These are phyloP conservation scores for Aureobasidium sp. DNA, from an alignment of 2,329 filamentous ascomycete genomes.

Conservation along the genomic window DNA sequence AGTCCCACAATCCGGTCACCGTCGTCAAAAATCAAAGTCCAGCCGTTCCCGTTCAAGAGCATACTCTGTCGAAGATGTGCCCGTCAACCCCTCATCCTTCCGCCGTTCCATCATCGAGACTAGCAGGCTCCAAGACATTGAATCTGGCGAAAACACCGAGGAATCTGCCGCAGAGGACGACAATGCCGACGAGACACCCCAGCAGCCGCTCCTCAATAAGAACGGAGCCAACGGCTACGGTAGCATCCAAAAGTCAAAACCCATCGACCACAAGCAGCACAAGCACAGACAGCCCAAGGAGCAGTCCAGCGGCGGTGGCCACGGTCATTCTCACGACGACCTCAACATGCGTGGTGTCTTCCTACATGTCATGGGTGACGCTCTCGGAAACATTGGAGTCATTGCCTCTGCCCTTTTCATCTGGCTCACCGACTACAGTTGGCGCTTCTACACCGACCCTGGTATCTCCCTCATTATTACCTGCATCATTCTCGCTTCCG, in stretches of 20 bases:
- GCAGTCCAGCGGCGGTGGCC: constrained; percentile 50
- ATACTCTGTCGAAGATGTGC: constrained; percentile 60
- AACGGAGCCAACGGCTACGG: constrained; percentile 26
- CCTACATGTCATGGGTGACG: constrained; percentile 68
- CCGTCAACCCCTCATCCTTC: constrained; percentile 83
- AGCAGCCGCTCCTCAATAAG: constrained; percentile 30
- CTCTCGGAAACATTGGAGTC: constrained; percentile 78
- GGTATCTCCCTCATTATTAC: constrained; percentile 92
- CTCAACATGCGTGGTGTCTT: constrained; percentile 87
- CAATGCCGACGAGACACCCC: constrained; percentile 23
- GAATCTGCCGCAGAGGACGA: constrained; percentile 39
- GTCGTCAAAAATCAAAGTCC: constrained; percentile 51
- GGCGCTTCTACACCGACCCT: constrained; percentile 83
- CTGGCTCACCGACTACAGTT: constrained; percentile 77
- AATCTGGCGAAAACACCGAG: constrained; percentile 49
- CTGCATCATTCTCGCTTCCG: constrained; percentile 62
- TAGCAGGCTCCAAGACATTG: constrained; percentile 54
- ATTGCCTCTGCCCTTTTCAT: constrained; percentile 80
- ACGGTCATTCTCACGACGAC: constrained; percentile 74
- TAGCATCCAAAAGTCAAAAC: constrained; percentile 24
- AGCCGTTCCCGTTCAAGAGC: constrained; percentile 53
- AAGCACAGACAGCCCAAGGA: constrained; percentile 73
- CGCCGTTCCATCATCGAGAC: constrained; percentile 87
- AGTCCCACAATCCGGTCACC: constrained; percentile 24
- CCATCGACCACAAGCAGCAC: constrained; percentile 48